Evolutionary conservation across 805 yeast species (phyloP).

Genomic region (Citeromyces matritensis): DNA sequence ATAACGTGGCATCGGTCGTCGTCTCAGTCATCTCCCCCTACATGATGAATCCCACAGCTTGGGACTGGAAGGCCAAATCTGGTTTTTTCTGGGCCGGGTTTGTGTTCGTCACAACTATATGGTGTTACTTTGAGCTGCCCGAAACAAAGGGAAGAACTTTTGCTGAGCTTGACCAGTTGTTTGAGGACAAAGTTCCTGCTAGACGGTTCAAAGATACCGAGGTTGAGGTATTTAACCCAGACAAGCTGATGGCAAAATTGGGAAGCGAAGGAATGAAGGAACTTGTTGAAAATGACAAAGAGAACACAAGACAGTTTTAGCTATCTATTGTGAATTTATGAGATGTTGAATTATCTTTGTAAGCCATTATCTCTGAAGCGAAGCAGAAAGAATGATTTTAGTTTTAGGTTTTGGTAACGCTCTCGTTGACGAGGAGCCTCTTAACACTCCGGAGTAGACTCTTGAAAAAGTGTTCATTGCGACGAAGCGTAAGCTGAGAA

Average conservation of each 20-base stretch:
- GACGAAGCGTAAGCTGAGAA: too few species aligned
- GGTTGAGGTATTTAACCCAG: not conserved
- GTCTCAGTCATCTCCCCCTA: constrained; percentile 27
- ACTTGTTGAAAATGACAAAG: too few species aligned
- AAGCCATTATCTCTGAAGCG: too few species aligned
- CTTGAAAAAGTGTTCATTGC: too few species aligned
- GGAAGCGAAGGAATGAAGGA: not conserved
- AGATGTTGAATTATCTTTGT: too few species aligned
- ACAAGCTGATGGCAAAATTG: not conserved
- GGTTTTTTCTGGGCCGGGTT: constrained; percentile 30
- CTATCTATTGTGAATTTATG: not conserved
- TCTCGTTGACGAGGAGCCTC: too few species aligned
- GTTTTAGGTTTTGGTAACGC: too few species aligned
- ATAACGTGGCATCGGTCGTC: constrained; percentile 17
- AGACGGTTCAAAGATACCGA: constrained; percentile 13
- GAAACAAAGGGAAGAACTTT: constrained; percentile 44
- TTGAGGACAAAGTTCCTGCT: constrained; percentile 16
- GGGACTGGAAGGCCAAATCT: constrained; percentile 33
- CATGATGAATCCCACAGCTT: constrained; percentile 29
- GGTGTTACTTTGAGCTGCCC: constrained; percentile 39
- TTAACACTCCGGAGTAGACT: too few species aligned
- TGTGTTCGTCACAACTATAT: constrained; percentile 14
- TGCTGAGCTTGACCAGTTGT: constrained; percentile 45
- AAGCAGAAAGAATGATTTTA: too few species aligned
- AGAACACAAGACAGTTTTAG: constrained; percentile 1